Evolutionary conservation across 2,329 filamentous ascomycete species (phyloP), one percentile per base, ranked within the genome.

Genomic region (Colletotrichum agaves): DNA sequence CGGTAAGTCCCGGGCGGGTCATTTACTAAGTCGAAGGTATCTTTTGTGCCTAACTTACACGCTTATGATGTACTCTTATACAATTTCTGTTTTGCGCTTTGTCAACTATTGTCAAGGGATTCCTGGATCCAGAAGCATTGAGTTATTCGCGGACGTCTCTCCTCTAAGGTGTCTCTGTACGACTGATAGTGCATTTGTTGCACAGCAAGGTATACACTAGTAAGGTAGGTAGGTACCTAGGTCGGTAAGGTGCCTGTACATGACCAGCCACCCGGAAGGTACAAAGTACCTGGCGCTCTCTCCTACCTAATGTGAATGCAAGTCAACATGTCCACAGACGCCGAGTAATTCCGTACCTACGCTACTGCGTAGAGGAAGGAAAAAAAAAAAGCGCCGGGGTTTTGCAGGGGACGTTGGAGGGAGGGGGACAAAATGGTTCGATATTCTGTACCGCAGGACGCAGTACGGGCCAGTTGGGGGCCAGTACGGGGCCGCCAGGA

Each of bases 401-500:
- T 61, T 60, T 19, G 62, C 13, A 37, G 46, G 37, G 50, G 31
- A 37, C 52, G 31, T 64, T 63, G 44, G 46, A 55, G 39, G 39
- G 46, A 60, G 61, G 55, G 31, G 44, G n/a, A 33, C 47, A 41
- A 41, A 23, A 60, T 64, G 53, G 61, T 67, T 67, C 63, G 63
- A 66, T 66, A 17, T 50, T 50, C 15, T 43, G 21, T 23, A 23
- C 21, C 4, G 21, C 3, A 23, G 21, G 6, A 7, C 27, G 27
- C 27, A 27, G 27, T 44, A 56, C 47, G 57, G 47, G 39, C 41
- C 55, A 39, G 15, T 59, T 49, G 50, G 58, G 47, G 63, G 58
- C 21, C 47, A 17, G 27, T 33, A 66, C 50, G 59, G 63, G 63
- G 50, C 44, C 17, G 44, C n/a, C 33, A 67, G 61, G 65, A 59